Percentiles rank a stretch among this genome's conserved stretches.
Conservation (phyloP, 2,329 filamentous ascomycete genomes). For the Colletotrichum euphorbiae region DNA sequence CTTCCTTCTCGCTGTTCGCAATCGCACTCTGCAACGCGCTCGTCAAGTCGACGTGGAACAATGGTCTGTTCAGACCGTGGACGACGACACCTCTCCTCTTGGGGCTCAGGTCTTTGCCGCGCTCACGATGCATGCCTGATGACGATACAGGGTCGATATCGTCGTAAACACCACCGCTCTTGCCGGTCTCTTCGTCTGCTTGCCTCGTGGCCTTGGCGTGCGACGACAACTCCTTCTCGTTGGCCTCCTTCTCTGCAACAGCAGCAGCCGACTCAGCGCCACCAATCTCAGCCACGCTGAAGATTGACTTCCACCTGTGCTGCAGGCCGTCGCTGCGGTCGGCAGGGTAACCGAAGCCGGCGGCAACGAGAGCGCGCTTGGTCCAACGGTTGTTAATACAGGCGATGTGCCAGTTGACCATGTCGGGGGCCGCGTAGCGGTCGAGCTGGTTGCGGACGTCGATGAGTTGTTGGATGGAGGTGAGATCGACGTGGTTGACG, state of each 20-base stretch:
- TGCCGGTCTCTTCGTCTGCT: constrained; percentile 53
- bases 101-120: constrained; percentile 50
- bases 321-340: constrained; percentile 59
- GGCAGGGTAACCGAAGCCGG: constrained; percentile 88
- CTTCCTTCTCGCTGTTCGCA: constrained; percentile 74
- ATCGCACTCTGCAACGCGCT: constrained; percentile 90
- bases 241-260: constrained; percentile 72
- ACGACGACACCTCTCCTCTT: constrained; percentile 73
- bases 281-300: constrained; percentile 89
- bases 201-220: constrained; percentile 28
- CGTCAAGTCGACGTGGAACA: constrained; percentile 95
- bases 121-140: constrained; percentile 16
- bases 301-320: constrained; percentile 91
- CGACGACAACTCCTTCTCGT: constrained; percentile 53
- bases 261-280: constrained; percentile 77
- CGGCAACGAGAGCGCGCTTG: constrained; percentile 87
- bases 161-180: constrained; percentile 46
- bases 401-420: constrained; percentile 96
- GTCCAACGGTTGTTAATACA: constrained; percentile 95
- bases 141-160: constrained; percentile 47
- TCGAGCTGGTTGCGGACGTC: constrained; percentile 96
- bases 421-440: constrained; percentile 80
- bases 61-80: constrained; percentile 86
- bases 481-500: constrained; percentile 94
- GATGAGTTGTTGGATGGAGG: constrained; percentile 90